Evolutionary conservation across 148 eudicot species (phyloP), one percentile per base, ranked within the genome.

Genomic region (Nepenthes mirabilis): DNA sequence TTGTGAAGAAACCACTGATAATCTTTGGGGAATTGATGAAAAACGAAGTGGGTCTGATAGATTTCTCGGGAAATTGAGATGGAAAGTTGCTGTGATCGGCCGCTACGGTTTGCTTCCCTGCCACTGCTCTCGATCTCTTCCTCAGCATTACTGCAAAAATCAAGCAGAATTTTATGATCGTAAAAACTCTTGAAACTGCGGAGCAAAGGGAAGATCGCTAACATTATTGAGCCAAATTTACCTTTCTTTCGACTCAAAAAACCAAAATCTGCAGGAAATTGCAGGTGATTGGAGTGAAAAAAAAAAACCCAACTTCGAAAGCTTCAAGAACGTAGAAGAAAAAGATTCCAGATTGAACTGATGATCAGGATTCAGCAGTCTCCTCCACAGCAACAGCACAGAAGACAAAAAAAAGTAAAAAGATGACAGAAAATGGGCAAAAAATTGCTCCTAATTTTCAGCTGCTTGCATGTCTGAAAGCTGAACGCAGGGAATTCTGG

Each of bases 41-140:
- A 68, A 77, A 80, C 57, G 95, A 83, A 45, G 57, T 74, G 64
- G 87, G 74, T 61, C 67, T 80, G 63, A 74, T 65, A 6, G 67
- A 76, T 60, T 80, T 80, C 37, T 67, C 83, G 23, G 72, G 65
- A 8, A 79, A 71, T 52, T 80, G 64, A 70, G 81, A 63, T 57
- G 67, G 68, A 51, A 40, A 54, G 13, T 66, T 66, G 62, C 36
- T 75, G 14, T 77, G 85, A 52, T 86, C 96, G 47, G 74, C 59
- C 71, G 75, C 64, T 11, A 67, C 58, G 6, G 76, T 57, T 74
- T 79, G 90, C 70, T 80, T 78, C 48, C 65, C 71, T 6, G 79
- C 72, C 60, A 84, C 81, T 61, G 80, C 51, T 56, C 88, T 80
- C 60, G 89, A 82, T 79, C 86, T 86, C 55, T 80, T 87, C 65